Evolutionary conservation across 2,329 filamentous ascomycete genomes (phyloP).

Genomic region (Fusarium sp.): DNA sequence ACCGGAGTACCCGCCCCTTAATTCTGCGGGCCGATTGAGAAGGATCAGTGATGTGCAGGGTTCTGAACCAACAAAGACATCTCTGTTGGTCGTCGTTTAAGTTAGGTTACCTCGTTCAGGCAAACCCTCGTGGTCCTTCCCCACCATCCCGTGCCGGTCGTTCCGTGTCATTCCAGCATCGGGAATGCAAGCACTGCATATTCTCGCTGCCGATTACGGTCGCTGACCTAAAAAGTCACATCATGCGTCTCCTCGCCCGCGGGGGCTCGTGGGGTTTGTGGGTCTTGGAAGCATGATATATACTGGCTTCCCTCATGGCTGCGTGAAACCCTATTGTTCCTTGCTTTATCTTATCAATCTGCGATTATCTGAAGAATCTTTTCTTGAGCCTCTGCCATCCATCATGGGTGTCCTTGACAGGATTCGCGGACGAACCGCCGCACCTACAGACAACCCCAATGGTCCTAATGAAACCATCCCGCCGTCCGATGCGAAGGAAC

Average conservation of each 20-base stretch:
- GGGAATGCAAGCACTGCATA: neutral
- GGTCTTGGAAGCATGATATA: neutral
- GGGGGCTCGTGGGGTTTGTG: slow-evolving; percentile 1
- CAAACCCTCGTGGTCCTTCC: neutral
- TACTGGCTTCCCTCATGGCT: neutral
- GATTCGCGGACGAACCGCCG: neutral
- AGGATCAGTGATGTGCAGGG: neutral
- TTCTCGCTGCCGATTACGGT: neutral
- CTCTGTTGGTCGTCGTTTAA: neutral
- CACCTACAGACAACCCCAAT: neutral
- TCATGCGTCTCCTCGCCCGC: neutral
- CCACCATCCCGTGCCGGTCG: neutral
- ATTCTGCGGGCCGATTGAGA: neutral
- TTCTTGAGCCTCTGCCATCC: neutral
- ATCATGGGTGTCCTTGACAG: slow-evolving; percentile 7
- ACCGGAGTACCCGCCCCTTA: neutral
- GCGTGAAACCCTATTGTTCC: neutral
- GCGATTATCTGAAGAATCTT: neutral
- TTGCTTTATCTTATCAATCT: slow-evolving; percentile 15
- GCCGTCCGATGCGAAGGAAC: neutral
- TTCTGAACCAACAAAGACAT: neutral
- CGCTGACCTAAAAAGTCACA: slow-evolving; percentile 1
- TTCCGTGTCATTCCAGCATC: neutral
- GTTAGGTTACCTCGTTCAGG: neutral
- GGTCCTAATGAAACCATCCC: neutral